These are phyloP conservation scores for Fabrea salina DNA, from an alignment of 169 alveolate genomes.

Conservation along the genomic window DNA sequence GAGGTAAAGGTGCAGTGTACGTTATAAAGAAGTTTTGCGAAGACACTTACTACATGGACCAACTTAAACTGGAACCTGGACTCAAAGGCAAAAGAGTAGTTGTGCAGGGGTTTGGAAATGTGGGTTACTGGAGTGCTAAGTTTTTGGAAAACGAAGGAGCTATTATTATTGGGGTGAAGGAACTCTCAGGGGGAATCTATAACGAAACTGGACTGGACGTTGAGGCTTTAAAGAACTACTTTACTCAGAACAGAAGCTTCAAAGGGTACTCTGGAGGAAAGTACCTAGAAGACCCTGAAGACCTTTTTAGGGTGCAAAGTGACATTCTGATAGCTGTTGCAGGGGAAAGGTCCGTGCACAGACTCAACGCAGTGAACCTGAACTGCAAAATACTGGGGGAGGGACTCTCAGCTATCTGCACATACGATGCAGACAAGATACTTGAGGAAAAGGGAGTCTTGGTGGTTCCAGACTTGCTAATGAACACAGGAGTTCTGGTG, in stretches of 20 bases:
- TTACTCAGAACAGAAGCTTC: not conserved
- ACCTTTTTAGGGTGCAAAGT: slow-evolving; percentile 4
- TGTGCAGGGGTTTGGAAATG: slow-evolving; percentile 57
- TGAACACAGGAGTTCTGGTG: slow-evolving; percentile 30
- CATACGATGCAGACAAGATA: slow-evolving; percentile 52
- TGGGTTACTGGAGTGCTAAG: slow-evolving; percentile 52
- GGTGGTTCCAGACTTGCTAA: slow-evolving; percentile 25
- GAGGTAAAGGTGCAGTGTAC: slow-evolving; percentile 43
- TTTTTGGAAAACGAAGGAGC: slow-evolving; percentile 43
- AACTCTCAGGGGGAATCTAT: slow-evolving; percentile 40
- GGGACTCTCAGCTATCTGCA: slow-evolving; percentile 62
- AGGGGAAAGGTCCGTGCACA: slow-evolving; percentile 30
- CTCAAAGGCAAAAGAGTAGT: slow-evolving; percentile 47
- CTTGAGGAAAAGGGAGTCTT: slow-evolving; percentile 23
- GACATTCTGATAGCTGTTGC: slow-evolving; percentile 45
- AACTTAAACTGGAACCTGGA: slow-evolving; percentile 33
- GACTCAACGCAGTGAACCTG: slow-evolving; percentile 43
- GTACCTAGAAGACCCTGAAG: not conserved
- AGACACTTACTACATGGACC: slow-evolving; percentile 31
- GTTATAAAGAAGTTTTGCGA: slow-evolving; percentile 19
- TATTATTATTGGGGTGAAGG: slow-evolving; percentile 39
- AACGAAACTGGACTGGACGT: slow-evolving; percentile 39
- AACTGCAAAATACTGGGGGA: slow-evolving; percentile 59
- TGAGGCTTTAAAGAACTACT: not conserved
- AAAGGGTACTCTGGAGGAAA: slow-evolving; percentile 35